phyloP scores from a whole-genome alignment of 805 yeast species.

The Clavispora fructus region DNA sequence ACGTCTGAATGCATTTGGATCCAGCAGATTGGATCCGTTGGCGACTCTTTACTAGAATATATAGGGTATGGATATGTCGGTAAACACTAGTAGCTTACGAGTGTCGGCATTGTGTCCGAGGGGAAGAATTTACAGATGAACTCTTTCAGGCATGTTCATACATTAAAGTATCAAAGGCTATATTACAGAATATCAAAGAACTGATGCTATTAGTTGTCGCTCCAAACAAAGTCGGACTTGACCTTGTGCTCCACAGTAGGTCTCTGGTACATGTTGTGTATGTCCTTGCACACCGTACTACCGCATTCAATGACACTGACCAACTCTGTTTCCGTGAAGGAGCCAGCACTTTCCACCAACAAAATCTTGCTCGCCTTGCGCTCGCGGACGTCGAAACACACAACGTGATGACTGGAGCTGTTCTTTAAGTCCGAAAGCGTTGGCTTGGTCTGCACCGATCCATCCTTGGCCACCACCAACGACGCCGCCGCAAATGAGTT shows the following conservation, averaged over 20 bases:
- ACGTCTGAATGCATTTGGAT: conserved; percentile 7
- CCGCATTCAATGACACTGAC: conserved; percentile 49
- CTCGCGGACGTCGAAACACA: conserved; percentile 53
- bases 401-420: conserved; percentile 58
- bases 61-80: neutral
- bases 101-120: no score
- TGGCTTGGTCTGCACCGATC: conserved; percentile 35
- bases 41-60: conserved; percentile 34
- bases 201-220: conserved; percentile 5
- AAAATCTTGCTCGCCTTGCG: conserved; percentile 51
- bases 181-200: neutral
- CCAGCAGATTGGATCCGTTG: conserved; percentile 35
- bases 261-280: conserved; percentile 44
- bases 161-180: neutral
- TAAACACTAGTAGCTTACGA: no score
- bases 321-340: conserved; percentile 54
- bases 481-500: conserved; percentile 58
- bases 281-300: conserved; percentile 39
- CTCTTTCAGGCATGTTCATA: no score
- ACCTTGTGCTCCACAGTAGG: conserved; percentile 44
- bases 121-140: no score
- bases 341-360: conserved; percentile 69
- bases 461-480: conserved; percentile 21
- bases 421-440: conserved; percentile 33
- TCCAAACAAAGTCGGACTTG: conserved; percentile 57